phyloP scores from a whole-genome alignment of 306 rosid species.

The Ammopiptanthus mongolicus region DNA sequence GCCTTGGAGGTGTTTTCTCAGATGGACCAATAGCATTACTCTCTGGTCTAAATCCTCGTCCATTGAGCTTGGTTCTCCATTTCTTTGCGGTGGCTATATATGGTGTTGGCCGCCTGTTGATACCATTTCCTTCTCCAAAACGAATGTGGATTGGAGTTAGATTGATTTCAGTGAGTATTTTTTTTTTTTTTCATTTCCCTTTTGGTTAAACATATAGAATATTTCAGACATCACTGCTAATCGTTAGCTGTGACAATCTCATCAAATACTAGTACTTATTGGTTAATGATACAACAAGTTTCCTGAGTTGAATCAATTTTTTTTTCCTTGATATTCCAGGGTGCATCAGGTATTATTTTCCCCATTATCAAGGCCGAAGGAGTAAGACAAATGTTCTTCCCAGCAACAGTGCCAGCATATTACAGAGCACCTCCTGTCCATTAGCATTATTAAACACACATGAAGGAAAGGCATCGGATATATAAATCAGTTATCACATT shows the following conservation, averaged over 20 bases:
- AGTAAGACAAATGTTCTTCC: slow-evolving; percentile 83
- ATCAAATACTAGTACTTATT: not conserved
- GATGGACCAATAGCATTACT: slow-evolving; percentile 48
- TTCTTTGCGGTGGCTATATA: slow-evolving; percentile 49
- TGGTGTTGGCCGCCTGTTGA: slow-evolving; percentile 41
- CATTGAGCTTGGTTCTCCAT: slow-evolving; percentile 44
- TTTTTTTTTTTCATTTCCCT: too few species aligned
- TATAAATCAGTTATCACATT: not conserved
- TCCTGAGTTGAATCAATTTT: not conserved
- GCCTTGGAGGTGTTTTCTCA: slow-evolving; percentile 55
- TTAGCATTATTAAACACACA: not conserved
- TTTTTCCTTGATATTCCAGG: slow-evolving; percentile 27
- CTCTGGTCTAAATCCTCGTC: slow-evolving; percentile 56
- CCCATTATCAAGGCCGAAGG: slow-evolving; percentile 87
- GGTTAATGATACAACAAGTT: not conserved
- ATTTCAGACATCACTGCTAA: not conserved
- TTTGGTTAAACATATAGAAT: too few species aligned
- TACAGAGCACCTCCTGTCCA: slow-evolving; percentile 67
- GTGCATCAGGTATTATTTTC: slow-evolving; percentile 72
- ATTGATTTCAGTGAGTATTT: slow-evolving; percentile 42
- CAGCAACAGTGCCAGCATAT: slow-evolving; percentile 69
- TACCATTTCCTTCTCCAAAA: slow-evolving; percentile 57
- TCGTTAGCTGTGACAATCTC: not conserved
- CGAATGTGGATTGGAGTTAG: slow-evolving; percentile 53
- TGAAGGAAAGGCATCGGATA: not conserved